Evolutionary conservation across 148 eudicot species (phyloP).

Genomic region (Arctostaphylos glauca): DNA sequence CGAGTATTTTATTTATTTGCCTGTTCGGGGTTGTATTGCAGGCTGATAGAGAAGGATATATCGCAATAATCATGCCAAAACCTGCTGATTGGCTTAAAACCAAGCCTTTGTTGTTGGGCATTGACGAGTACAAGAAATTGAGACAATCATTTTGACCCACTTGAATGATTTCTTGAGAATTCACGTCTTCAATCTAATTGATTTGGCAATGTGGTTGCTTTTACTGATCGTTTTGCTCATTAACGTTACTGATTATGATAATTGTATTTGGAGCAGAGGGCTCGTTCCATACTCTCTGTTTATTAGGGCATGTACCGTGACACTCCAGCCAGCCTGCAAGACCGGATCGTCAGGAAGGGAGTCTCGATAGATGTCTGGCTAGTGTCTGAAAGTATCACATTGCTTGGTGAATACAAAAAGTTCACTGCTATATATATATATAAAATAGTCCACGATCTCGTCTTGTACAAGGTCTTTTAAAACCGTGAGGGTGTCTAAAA

Average conservation of each 20-base stretch:
- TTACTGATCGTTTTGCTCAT: neutral
- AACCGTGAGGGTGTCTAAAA: too few relatives aligned
- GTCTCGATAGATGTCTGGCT: too few relatives aligned
- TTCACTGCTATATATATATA: too few relatives aligned
- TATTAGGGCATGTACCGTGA: too few relatives aligned
- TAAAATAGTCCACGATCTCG: too few relatives aligned
- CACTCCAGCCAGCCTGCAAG: too few relatives aligned
- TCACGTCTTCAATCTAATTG: neutral
- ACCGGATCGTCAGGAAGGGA: too few relatives aligned
- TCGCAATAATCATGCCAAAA: conserved; percentile 85
- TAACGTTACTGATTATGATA: neutral
- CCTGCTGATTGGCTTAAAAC: conserved; percentile 81
- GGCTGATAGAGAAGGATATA: conserved; percentile 93
- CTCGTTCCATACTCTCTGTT: too few relatives aligned
- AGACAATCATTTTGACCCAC: conserved; percentile 29
- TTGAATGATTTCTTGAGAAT: neutral
- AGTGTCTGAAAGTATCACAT: too few relatives aligned
- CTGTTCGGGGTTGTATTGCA: conserved; percentile 26
- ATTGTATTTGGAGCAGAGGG: neutral
- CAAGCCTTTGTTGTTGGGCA: conserved; percentile 52
- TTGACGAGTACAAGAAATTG: conserved; percentile 64
- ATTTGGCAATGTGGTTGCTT: neutral
- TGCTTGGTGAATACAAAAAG: too few relatives aligned
- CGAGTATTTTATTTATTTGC: neutral
- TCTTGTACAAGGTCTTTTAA: too few relatives aligned